These are phyloP conservation scores for Candida succiphila DNA, from an alignment of 805 yeast species.

Conservation along the genomic window DNA sequence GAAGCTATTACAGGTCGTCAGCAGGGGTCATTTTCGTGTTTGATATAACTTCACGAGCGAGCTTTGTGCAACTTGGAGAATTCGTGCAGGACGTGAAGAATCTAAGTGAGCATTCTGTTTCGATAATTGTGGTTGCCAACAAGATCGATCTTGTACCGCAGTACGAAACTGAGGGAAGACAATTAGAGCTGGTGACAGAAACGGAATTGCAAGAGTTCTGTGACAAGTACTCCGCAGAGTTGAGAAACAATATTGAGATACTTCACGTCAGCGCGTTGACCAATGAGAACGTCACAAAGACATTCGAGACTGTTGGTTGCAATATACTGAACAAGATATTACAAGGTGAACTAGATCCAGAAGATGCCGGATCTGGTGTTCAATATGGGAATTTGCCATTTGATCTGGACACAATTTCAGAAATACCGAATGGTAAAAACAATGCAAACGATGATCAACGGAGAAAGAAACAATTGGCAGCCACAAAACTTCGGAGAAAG, in stretches of 20 bases:
- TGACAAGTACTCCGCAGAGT: slow-evolving; percentile 11
- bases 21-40: slow-evolving; percentile 27
- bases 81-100: slow-evolving; percentile 21
- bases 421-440: too few relatives aligned
- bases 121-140: slow-evolving; percentile 25
- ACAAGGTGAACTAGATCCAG: slow-evolving; percentile 37
- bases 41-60: slow-evolving; percentile 17
- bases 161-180: slow-evolving; percentile 1
- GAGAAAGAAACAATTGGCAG: background rate
- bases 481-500: background rate
- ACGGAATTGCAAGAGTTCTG: slow-evolving; percentile 26
- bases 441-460: too few relatives aligned
- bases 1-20: slow-evolving; percentile 27
- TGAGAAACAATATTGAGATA: slow-evolving; percentile 24
- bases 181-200: slow-evolving; percentile 16
- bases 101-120: slow-evolving; percentile 17
- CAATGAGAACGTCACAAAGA: slow-evolving; percentile 30
- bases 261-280: slow-evolving; percentile 30
- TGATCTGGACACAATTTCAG: slow-evolving; percentile 3
- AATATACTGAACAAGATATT: slow-evolving; percentile 36
- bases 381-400: slow-evolving; percentile 31
- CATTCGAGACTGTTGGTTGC: slow-evolving; percentile 28
- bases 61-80: slow-evolving; percentile 18
- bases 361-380: slow-evolving; percentile 34
- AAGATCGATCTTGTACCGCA: slow-evolving; percentile 18